Conservation (phyloP, 495 filamentous ascomycete genomes). For the Lichina pygmaea region DNA sequence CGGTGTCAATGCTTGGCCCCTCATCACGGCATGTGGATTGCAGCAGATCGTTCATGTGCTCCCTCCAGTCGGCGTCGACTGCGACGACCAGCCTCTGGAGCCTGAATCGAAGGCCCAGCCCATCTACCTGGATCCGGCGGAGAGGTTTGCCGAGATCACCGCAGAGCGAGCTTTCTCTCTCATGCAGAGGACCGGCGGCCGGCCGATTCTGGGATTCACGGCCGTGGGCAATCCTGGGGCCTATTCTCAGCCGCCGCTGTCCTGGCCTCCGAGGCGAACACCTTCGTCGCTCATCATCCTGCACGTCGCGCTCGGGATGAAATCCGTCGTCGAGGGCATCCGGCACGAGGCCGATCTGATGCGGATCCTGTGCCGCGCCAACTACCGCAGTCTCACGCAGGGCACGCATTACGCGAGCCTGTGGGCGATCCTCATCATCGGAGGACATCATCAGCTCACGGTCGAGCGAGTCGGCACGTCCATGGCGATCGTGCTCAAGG, state of each 20-base stretch:
- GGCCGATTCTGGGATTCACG: background rate
- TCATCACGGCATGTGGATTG: too few relatives aligned
- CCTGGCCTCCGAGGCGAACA: slow-evolving; percentile 15
- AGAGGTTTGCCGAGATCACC: background rate
- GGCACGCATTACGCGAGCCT: slow-evolving; percentile 42
- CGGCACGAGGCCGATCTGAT: slow-evolving; percentile 5
- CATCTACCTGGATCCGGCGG: background rate
- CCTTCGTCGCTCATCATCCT: slow-evolving; percentile 37
- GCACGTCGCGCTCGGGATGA: slow-evolving; percentile 58
- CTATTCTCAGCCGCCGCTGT: background rate
- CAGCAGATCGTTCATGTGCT: slow-evolving; percentile 24
- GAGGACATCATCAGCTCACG: slow-evolving; percentile 12
- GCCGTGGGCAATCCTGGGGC: too few relatives aligned
- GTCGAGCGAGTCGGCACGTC: background rate
- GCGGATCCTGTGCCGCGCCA: background rate
- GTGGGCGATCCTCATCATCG: slow-evolving; percentile 49
- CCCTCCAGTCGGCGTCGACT: slow-evolving; percentile 54
- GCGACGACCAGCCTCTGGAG: slow-evolving; percentile 30
- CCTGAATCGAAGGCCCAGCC: slow-evolving; percentile 33
- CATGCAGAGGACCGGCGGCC: background rate
- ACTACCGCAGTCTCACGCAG: slow-evolving; percentile 6
- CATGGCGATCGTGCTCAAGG: slow-evolving; percentile 2
- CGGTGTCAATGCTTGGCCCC: slow-evolving; percentile 38
- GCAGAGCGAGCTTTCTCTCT: background rate
- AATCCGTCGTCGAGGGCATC: slow-evolving; percentile 19